Conservation (phyloP, 2,329 filamentous ascomycete genomes). For the Huntiella bhutanensis region DNA sequence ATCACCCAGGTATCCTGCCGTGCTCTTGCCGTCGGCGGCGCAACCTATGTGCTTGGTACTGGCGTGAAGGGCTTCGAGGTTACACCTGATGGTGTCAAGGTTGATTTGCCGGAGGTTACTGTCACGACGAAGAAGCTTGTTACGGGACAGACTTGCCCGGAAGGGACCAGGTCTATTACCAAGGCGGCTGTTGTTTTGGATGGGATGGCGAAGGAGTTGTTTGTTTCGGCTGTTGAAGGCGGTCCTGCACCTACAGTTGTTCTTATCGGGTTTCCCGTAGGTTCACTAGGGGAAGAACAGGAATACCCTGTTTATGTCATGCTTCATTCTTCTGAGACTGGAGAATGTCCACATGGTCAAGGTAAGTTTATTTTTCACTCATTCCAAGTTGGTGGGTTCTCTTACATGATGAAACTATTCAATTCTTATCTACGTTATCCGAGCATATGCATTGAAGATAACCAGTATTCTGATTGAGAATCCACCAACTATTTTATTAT, state of each 20-base stretch:
- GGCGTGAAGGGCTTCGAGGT: conserved; percentile 30
- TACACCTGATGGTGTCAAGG: conserved; percentile 12
- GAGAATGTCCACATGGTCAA: conserved; percentile 76
- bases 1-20: conserved; percentile 82
- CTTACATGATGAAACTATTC: conserved; percentile 65
- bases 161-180: conserved; percentile 2
- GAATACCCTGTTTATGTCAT: conserved; percentile 37
- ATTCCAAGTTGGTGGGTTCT: conserved; percentile 14
- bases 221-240: conserved; percentile 53
- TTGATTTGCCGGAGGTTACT: conserved; percentile 6
- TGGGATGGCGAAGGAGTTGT: conserved; percentile 44
- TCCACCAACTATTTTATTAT: conserved; percentile 9
- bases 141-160: conserved; percentile 15
- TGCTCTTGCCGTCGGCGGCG: conserved; percentile 77
- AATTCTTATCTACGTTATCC: conserved; percentile 99
- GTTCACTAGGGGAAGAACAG: conserved; percentile 23
- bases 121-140: conserved; percentile 30
- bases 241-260: conserved; percentile 57
- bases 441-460: conserved; percentile 73
- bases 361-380: conserved; percentile 43
- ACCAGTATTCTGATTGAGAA: conserved; percentile 57
- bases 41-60: conserved; percentile 69
- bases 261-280: conserved; percentile 45
- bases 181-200: conserved; percentile 48
- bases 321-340: conserved; percentile 74